Evolutionary conservation across 176 grass and related monocot genomes (phyloP).

Genomic region (Triticum dicoccoides): DNA sequence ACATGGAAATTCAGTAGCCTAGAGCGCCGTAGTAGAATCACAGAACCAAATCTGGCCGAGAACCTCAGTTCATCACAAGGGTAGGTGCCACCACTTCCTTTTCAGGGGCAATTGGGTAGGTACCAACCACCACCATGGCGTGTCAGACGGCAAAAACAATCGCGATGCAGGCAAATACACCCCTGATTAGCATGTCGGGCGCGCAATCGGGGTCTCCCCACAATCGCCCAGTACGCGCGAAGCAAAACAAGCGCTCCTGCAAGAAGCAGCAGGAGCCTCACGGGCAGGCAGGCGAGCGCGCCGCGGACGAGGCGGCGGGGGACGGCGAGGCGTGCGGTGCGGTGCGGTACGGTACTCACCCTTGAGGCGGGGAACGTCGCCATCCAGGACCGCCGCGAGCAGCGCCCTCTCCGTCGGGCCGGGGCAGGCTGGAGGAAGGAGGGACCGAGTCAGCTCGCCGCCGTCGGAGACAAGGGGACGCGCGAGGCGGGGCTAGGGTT

Average conservation of each 20-base stretch:
- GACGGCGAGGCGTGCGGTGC: neutral
- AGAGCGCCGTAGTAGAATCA: neutral
- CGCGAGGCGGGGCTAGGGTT: slow-evolving; percentile 2
- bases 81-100: neutral
- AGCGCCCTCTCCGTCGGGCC: neutral
- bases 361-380: slow-evolving; percentile 7
- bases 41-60: neutral
- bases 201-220: no score
- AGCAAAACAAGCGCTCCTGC: neutral
- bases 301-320: neutral
- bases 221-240: neutral
- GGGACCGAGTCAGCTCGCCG: neutral
- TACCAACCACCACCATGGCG: neutral
- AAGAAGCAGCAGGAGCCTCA: neutral
- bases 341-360: neutral
- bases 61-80: neutral
- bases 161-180: neutral
- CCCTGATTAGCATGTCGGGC: neutral
- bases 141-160: neutral
- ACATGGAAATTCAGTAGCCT: neutral
- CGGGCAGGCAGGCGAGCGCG: neutral
- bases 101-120: neutral
- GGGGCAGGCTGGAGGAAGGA: neutral
- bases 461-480: neutral
- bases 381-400: neutral